phyloP scores from a whole-genome alignment of 306 rosid species.

The Prunus davidiana region DNA sequence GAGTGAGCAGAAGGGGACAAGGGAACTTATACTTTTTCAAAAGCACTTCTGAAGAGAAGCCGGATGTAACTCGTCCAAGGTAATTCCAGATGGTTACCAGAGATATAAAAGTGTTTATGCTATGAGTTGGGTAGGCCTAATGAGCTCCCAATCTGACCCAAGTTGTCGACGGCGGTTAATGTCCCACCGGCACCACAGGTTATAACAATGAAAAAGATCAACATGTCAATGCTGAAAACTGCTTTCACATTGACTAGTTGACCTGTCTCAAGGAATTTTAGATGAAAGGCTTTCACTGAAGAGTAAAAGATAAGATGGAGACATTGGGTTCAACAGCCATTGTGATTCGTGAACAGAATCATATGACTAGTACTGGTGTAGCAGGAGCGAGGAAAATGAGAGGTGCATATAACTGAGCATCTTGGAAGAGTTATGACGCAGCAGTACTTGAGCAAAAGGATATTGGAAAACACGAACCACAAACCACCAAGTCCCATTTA shows the following conservation, averaged over 20 bases:
- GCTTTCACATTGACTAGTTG: constrained; percentile 31
- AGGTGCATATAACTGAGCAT: too few species aligned
- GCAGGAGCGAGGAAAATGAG: too few species aligned
- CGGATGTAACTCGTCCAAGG: constrained; percentile 46
- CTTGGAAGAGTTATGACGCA: too few species aligned
- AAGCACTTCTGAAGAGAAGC: constrained; percentile 52
- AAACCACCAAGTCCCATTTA: too few species aligned
- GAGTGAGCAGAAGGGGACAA: constrained; percentile 50
- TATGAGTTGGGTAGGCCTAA: constrained; percentile 41
- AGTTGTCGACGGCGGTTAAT: constrained; percentile 58
- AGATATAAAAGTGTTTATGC: constrained; percentile 58
- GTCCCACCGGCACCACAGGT: constrained; percentile 57
- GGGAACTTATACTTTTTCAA: constrained; percentile 56
- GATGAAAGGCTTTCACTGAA: neutral
- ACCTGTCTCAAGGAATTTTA: neutral
- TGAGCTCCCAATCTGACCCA: constrained; percentile 66
- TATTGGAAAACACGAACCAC: too few species aligned
- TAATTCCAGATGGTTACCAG: constrained; percentile 77
- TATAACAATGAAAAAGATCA: constrained; percentile 39
- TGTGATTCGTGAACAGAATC: too few species aligned
- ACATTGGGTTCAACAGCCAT: neutral
- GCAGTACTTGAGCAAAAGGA: too few species aligned
- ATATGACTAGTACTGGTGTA: too few species aligned
- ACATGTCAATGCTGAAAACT: constrained; percentile 66
- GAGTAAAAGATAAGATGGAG: neutral